These are phyloP conservation scores for Carex kokanica DNA, from an alignment of 176 grass and related monocot genomes.

Conservation along the genomic window DNA sequence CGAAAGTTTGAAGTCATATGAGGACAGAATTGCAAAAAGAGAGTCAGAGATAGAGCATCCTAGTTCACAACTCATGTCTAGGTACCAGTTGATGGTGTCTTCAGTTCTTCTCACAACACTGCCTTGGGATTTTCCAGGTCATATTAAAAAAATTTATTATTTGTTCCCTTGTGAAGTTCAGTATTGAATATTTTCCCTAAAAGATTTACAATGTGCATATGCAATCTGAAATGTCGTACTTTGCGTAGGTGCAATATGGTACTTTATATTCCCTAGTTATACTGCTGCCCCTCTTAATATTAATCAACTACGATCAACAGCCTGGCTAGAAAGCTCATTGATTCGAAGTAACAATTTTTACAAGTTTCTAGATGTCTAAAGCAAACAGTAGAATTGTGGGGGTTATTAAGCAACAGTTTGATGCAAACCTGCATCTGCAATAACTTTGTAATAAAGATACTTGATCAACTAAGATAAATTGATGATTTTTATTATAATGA, in stretches of 20 bases:
- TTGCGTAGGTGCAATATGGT: neutral
- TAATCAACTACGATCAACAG: neutral
- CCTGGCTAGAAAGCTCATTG: neutral
- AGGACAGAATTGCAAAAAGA: conserved; percentile 41
- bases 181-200: conserved; percentile 1
- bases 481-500: neutral
- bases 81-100: conserved; percentile 90
- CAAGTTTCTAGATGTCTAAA: neutral
- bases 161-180: conserved; percentile 5
- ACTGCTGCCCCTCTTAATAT: neutral
- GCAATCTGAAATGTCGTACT: neutral
- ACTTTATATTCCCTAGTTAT: neutral
- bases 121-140: conserved; percentile 83
- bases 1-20: conserved; percentile 53
- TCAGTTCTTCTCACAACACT: conserved; percentile 90
- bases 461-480: neutral
- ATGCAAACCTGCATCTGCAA: neutral
- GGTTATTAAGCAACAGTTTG: neutral
- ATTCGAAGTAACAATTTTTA: neutral
- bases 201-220: neutral
- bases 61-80: conserved; percentile 66
- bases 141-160: neutral
- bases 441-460: neutral
- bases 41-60: conserved; percentile 35
- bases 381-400: neutral